These are phyloP conservation scores for Macadamia integrifolia DNA, from an alignment of 164 flowering plant species.

Conservation along the genomic window DNA sequence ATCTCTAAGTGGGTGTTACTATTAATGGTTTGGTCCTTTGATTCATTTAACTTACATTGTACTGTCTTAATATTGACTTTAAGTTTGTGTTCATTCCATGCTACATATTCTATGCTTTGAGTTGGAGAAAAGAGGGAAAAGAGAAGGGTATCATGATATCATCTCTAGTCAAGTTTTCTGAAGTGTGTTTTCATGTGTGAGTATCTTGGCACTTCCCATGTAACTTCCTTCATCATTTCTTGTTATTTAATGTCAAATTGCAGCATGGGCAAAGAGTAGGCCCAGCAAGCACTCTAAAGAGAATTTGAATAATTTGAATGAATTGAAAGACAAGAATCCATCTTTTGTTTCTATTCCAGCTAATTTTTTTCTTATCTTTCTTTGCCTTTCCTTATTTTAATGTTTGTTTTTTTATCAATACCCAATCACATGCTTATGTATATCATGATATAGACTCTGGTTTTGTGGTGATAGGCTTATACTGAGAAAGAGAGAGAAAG, in stretches of 20 bases:
- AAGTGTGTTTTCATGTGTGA: no score
- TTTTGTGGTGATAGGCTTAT: background rate
- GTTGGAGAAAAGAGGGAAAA: no score
- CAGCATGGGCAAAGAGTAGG: slow-evolving; percentile 14
- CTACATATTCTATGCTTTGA: background rate
- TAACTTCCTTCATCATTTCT: no score
- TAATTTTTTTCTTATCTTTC: background rate
- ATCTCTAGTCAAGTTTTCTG: no score
- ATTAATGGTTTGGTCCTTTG: background rate
- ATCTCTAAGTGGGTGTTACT: slow-evolving; percentile 13
- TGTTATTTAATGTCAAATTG: slow-evolving; percentile 9
- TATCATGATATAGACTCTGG: background rate
- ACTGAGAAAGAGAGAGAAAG: background rate
- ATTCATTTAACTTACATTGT: background rate
- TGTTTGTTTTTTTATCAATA: background rate
- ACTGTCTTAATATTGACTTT: background rate
- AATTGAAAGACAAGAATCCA: slow-evolving; percentile 29
- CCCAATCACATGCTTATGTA: background rate
- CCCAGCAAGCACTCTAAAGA: slow-evolving; percentile 15
- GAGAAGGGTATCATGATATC: no score
- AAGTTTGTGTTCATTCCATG: background rate
- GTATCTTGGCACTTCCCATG: no score
- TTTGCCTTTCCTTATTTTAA: background rate
- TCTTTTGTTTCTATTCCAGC: slow-evolving; percentile 15
- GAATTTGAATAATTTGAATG: slow-evolving; percentile 26